Percentiles rank a stretch among this genome's conserved stretches.
These are phyloP conservation scores for Neonectria faginata DNA, from an alignment of 2,329 filamentous ascomycete species.

Conservation along the genomic window DNA sequence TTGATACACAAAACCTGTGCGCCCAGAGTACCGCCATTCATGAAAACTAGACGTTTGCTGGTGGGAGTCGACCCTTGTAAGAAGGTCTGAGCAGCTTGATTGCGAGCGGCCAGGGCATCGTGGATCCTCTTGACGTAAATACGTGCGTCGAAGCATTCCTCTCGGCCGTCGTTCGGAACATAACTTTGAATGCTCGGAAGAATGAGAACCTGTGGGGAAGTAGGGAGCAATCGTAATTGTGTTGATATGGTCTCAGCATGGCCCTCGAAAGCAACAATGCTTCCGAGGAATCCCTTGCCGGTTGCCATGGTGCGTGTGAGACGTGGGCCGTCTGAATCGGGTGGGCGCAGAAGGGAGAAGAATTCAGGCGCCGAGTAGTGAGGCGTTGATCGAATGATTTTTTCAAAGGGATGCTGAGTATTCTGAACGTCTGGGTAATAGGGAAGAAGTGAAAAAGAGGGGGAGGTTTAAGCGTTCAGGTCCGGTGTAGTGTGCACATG, in stretches of 20 bases:
- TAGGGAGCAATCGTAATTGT: conserved; percentile 70
- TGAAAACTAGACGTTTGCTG: conserved; percentile 68
- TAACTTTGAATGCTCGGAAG: conserved; percentile 66
- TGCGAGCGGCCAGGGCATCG: conserved; percentile 60
- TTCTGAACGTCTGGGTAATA: conserved; percentile 24
- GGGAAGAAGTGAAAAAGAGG: conserved; percentile 28
- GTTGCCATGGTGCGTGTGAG: conserved; percentile 41
- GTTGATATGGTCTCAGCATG: conserved; percentile 65
- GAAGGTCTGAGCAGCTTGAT: conserved; percentile 63
- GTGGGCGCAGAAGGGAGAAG: conserved; percentile 8
- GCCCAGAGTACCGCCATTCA: conserved; percentile 68
- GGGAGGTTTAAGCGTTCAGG: conserved; percentile 29
- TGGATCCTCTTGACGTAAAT: conserved; percentile 63
- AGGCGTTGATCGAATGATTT: conserved; percentile 28
- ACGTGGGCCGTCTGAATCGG: conserved; percentile 32
- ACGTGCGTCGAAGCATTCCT: conserved; percentile 47
- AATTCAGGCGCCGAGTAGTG: conserved; percentile 7
- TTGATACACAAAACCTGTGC: conserved; percentile 67
- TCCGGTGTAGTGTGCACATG: conserved; percentile 26
- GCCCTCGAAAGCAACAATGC: conserved; percentile 71
- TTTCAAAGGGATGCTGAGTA: conserved; percentile 31
- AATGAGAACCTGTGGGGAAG: conserved; percentile 68
- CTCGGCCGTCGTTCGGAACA: conserved; percentile 49
- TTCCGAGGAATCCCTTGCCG: conserved; percentile 53
- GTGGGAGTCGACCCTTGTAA: conserved; percentile 58